These are phyloP conservation scores for Achaetomium macrosporum DNA, from an alignment of 2,329 filamentous ascomycete genomes.

Conservation along the genomic window DNA sequence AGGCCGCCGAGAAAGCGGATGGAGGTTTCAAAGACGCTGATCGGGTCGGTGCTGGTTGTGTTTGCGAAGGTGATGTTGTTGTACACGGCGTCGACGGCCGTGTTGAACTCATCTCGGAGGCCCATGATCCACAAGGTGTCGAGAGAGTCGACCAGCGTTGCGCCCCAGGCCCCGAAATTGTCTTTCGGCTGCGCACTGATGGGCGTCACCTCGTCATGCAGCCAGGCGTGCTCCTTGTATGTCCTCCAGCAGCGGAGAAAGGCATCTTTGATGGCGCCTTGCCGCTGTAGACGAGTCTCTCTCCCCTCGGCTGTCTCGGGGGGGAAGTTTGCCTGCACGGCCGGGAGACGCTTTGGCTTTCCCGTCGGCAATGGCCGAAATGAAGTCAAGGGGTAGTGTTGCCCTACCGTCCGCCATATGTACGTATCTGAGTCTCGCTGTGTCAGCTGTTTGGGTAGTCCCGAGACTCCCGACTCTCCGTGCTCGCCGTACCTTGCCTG, in stretches of 20 bases:
- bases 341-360: not conserved
- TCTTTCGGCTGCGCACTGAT: slow-evolving; percentile 42
- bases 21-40: slow-evolving; percentile 60
- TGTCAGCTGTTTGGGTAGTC: not conserved
- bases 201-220: slow-evolving; percentile 51
- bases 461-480: too few species aligned
- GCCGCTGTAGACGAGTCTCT: not conserved
- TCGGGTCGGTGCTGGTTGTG: slow-evolving; percentile 34
- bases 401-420: not conserved
- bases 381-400: not conserved
- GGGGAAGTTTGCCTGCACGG: not conserved
- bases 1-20: slow-evolving; percentile 50
- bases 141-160: slow-evolving; percentile 53
- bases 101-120: slow-evolving; percentile 48
- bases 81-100: slow-evolving; percentile 44
- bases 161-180: slow-evolving; percentile 50
- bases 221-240: slow-evolving; percentile 51
- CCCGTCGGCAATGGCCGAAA: not conserved
- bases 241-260: slow-evolving; percentile 36
- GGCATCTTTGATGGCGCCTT: not conserved
- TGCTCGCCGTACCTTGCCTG: too few species aligned
- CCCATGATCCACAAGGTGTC: slow-evolving; percentile 58
- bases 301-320: not conserved
- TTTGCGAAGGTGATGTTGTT: slow-evolving; percentile 50
- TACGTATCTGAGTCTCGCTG: not conserved